phyloP scores from a whole-genome alignment of 176 grass and related monocot genomes.

The maize (Zea mays) region DNA sequence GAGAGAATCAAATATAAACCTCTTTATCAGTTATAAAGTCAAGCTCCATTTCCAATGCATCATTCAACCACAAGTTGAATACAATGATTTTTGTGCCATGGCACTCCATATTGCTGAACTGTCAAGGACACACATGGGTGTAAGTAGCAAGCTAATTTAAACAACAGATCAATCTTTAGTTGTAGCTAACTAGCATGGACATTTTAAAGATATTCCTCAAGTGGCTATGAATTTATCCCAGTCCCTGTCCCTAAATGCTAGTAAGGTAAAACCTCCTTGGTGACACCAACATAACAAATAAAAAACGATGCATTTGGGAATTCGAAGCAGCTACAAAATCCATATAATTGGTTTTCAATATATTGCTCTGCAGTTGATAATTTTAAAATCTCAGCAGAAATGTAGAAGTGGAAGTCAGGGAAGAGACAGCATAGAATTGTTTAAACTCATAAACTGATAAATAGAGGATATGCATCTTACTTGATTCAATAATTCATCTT shows the following conservation, averaged over 20 bases:
- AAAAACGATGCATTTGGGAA: conserved; percentile 6
- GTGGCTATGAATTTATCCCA: conserved; percentile 15
- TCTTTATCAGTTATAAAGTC: conserved; percentile 42
- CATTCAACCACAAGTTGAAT: conserved; percentile 52
- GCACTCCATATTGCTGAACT: conserved; percentile 40
- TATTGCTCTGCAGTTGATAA: conserved; percentile 6
- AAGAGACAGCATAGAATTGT: conserved; percentile 18
- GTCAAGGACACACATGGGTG: conserved; percentile 16
- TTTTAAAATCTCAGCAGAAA: conserved; percentile 6
- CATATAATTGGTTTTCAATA: background rate
- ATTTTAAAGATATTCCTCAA: conserved; percentile 1
- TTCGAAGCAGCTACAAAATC: background rate
- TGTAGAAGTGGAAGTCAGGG: background rate
- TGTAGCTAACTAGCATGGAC: background rate
- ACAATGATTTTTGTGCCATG: conserved; percentile 49
- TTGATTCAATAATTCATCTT: conserved; percentile 67
- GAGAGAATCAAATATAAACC: conserved; percentile 30
- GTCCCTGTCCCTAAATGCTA: background rate
- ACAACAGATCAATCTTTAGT: background rate
- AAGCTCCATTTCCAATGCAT: conserved; percentile 50
- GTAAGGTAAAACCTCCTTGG: background rate
- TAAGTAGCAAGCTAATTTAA: conserved; percentile 22
- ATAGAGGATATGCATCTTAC: conserved; percentile 32
- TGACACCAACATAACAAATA: background rate
- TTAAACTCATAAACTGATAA: too few species aligned